These are phyloP conservation scores for Ophiostoma ulmi DNA, from an alignment of 2,329 filamentous ascomycete genomes.

Conservation along the genomic window DNA sequence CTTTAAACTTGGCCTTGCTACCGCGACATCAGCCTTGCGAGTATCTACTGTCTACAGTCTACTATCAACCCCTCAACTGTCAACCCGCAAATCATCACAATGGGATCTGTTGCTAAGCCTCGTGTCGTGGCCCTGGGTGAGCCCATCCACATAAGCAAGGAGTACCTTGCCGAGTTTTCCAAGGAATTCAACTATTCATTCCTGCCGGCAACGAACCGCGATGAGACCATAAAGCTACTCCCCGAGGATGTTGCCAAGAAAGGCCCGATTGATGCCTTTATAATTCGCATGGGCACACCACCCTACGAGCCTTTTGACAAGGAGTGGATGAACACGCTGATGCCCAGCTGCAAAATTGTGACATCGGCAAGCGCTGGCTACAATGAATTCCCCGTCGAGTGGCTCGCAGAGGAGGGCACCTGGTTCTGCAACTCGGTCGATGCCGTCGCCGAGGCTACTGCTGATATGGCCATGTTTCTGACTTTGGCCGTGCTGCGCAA, in stretches of 20 bases:
- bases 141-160: slow-evolving; percentile 37
- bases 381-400: slow-evolving; percentile 62
- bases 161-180: slow-evolving; percentile 39
- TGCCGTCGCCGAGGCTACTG: slow-evolving; percentile 64
- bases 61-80: not conserved
- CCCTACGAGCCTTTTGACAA: slow-evolving; percentile 47
- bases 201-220: slow-evolving; percentile 36
- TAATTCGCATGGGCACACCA: slow-evolving; percentile 46
- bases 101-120: slow-evolving; percentile 32
- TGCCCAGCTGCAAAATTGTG: slow-evolving; percentile 38
- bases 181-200: slow-evolving; percentile 39
- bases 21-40: not conserved
- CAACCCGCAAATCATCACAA: not conserved
- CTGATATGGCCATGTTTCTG: slow-evolving; percentile 65
- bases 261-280: slow-evolving; percentile 44
- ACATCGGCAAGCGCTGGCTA: slow-evolving; percentile 47
- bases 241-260: slow-evolving; percentile 35
- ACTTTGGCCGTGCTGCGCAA: slow-evolving; percentile 64
- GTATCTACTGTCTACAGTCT: not conserved
- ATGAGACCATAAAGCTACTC: slow-evolving; percentile 36
- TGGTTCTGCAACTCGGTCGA: slow-evolving; percentile 63
- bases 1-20: not conserved
- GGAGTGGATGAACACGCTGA: slow-evolving; percentile 39
- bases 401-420: slow-evolving; percentile 55
- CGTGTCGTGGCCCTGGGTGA: slow-evolving; percentile 41